These are phyloP conservation scores for Rachicladosporium sp. DNA, from an alignment of 2,329 filamentous ascomycete species.

Conservation along the genomic window DNA sequence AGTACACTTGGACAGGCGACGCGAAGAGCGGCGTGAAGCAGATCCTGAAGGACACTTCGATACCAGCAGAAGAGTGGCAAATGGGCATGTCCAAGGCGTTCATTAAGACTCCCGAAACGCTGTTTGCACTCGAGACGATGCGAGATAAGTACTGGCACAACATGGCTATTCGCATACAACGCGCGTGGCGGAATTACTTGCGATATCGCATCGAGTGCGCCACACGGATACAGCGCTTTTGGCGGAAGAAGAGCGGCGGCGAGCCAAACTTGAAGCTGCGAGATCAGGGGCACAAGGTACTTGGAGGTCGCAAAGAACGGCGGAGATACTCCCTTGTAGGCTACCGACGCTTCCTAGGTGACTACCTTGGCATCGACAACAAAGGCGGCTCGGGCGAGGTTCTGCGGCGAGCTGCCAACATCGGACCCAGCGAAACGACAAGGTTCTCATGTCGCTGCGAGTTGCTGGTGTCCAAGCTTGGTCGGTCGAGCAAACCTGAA, in stretches of 20 bases:
- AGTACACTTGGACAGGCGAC: slow-evolving; percentile 91
- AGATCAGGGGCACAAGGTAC: slow-evolving; percentile 72
- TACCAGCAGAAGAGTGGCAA: slow-evolving; percentile 90
- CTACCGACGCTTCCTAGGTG: slow-evolving; percentile 82
- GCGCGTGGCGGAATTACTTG: slow-evolving; percentile 93
- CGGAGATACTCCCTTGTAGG: slow-evolving; percentile 83
- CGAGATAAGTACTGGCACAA: slow-evolving; percentile 98
- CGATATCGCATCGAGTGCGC: slow-evolving; percentile 87
- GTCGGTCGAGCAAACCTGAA: slow-evolving; percentile 85
- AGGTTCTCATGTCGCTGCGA: slow-evolving; percentile 89
- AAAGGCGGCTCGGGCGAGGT: slow-evolving; percentile 66
- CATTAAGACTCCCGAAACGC: slow-evolving; percentile 92
- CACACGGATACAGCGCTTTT: slow-evolving; percentile 87
- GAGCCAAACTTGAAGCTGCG: slow-evolving; percentile 79
- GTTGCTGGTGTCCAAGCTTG: slow-evolving; percentile 84
- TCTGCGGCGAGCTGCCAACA: slow-evolving; percentile 60
- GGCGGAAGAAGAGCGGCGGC: slow-evolving; percentile 83
- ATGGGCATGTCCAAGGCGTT: slow-evolving; percentile 96
- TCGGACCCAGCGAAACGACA: slow-evolving; percentile 57
- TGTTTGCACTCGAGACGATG: slow-evolving; percentile 96
- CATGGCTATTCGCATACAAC: slow-evolving; percentile 95
- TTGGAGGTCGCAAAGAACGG: slow-evolving; percentile 80
- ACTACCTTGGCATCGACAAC: slow-evolving; percentile 84
- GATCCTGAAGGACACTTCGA: slow-evolving; percentile 92
- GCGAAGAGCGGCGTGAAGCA: slow-evolving; percentile 77